Evolutionary conservation across 139 green algal genomes (phyloP), one percentile per base, ranked within the genome.

Genomic region (Chlamydomonas incerta): DNA sequence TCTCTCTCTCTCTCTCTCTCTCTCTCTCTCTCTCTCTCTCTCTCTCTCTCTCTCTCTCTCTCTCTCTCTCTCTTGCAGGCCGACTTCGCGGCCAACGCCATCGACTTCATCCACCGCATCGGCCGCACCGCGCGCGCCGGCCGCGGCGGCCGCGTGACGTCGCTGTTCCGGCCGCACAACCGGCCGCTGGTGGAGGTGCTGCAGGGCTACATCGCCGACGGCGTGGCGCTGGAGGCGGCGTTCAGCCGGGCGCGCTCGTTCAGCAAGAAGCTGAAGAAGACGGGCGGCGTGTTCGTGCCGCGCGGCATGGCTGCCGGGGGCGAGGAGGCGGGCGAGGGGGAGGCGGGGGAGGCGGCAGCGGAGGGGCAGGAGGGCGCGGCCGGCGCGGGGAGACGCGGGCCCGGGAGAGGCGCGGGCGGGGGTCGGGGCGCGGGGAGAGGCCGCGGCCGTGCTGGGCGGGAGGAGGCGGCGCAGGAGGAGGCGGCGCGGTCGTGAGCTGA

Each of bases 101-200:
- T 99, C n/a, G 96, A 99, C 86, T 99, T 98, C 52, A 70, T 99
- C 72, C 97, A 99, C 82, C 89, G 97, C 46, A 93, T 98, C 28
- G 95, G 95, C 11, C 88, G 96, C 55, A 98, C 96, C 10, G 96
- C 90, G 24, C 87, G 97, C 2, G 96, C 95, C 5, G 97, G 94
- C 17, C 82, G 83, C 35, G 34, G 17, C 10, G 97, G 97, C 26
- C 93, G 90, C 37, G 96, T 99, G 5, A 98, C 97, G 11, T 97
- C 92, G 8, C 86, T 99, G 58, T 97, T 95, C 88, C 80, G 80
- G 2, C 33, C 29, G 1, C 80, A 31, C 14, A 85, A 85, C 66
- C 31, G 66, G 37, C 62, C 81, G 17, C 89, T 99, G 71, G 97
- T 95, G 67, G 88, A 93, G n/a, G 95, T 92, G 24, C 89, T 98